phyloP scores from a whole-genome alignment of 371 early-diverging fungal species.

The Mortierella polycephala region DNA sequence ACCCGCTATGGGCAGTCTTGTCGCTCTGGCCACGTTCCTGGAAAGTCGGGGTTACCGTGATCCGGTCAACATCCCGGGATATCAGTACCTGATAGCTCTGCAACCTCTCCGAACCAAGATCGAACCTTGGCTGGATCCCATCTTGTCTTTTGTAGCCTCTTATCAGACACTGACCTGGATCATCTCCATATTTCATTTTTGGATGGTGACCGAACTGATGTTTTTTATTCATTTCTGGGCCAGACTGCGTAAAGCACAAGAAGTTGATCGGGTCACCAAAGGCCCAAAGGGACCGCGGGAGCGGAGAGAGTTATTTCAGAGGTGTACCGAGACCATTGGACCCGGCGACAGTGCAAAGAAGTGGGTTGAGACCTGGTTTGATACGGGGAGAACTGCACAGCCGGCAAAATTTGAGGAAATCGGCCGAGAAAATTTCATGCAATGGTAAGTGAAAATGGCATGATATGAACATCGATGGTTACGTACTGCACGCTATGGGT shows the following conservation, averaged over 20 bases:
- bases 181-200: constrained; percentile 57
- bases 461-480: background rate
- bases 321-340: constrained; percentile 55
- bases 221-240: constrained; percentile 66
- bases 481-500: background rate
- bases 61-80: constrained; percentile 27
- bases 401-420: constrained; percentile 58
- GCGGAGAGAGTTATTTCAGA: constrained; percentile 57
- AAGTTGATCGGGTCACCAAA: constrained; percentile 32
- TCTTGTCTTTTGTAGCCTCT: constrained; percentile 15
- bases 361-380: constrained; percentile 67
- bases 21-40: constrained; percentile 25
- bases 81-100: constrained; percentile 11
- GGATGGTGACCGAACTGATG: constrained; percentile 64
- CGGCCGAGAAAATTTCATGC: constrained; percentile 62
- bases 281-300: constrained; percentile 52
- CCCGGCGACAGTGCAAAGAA: constrained; percentile 57
- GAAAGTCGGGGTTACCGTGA: constrained; percentile 26
- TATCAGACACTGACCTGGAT: constrained; percentile 36
- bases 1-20: constrained; percentile 15
- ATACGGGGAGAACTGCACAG: constrained; percentile 40
- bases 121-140: constrained; percentile 7
- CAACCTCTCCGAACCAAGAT: constrained; percentile 9
- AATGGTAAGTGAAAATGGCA: constrained; percentile 57
- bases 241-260: constrained; percentile 60